These are phyloP conservation scores for Penicillium corylophilum DNA, from an alignment of 2,329 filamentous ascomycete genomes.

Conservation along the genomic window DNA sequence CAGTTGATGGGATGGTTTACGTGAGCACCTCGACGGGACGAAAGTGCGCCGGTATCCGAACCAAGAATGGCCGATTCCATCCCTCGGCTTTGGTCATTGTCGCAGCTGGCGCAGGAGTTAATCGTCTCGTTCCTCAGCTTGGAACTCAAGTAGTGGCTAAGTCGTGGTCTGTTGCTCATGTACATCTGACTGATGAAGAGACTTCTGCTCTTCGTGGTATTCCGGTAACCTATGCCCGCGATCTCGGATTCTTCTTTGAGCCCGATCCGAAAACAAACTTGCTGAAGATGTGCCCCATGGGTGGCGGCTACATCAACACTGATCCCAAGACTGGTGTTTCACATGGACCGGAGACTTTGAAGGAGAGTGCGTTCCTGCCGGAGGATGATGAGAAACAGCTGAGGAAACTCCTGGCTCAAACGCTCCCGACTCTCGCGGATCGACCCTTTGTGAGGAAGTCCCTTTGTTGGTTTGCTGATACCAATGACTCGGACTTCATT, in stretches of 20 bases:
- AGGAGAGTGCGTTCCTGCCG: constrained; percentile 51
- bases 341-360: constrained; percentile 41
- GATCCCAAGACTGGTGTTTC: constrained; percentile 45
- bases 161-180: constrained; percentile 60
- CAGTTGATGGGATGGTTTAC: constrained; percentile 44
- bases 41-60: constrained; percentile 37
- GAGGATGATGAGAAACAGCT: constrained; percentile 54
- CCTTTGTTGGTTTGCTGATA: constrained; percentile 66
- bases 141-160: constrained; percentile 55
- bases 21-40: constrained; percentile 14
- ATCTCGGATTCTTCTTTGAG: constrained; percentile 66
- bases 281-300: constrained; percentile 61
- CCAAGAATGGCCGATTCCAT: constrained; percentile 40
- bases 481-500: constrained; percentile 59
- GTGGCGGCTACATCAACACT: constrained; percentile 56
- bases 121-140: constrained; percentile 50
- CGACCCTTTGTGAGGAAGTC: constrained; percentile 57
- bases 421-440: constrained; percentile 54
- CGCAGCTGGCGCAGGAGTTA: constrained; percentile 53
- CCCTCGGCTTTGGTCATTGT: constrained; percentile 48
- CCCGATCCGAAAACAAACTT: constrained; percentile 59
- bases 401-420: constrained; percentile 51
- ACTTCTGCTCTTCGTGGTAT: constrained; percentile 55
- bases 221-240: constrained; percentile 60
- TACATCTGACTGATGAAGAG: constrained; percentile 58